Conservation (phyloP, 23 red algal genomes). For the Gracilaria gracilis region DNA sequence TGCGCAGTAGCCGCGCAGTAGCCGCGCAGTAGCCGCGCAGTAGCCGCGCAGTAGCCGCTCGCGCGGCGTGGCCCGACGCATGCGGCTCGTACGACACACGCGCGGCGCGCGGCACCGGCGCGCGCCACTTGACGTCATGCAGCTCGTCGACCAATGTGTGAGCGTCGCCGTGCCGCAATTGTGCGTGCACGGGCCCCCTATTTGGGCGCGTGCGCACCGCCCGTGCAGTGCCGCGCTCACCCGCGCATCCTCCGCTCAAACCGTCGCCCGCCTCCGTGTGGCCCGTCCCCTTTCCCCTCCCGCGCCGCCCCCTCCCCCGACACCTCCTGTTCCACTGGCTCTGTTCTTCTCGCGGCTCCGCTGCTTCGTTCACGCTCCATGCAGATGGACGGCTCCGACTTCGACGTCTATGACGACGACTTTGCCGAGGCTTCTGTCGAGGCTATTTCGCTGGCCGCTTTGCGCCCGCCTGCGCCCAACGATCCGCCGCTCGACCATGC, state of each 20-base stretch:
- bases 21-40: not conserved
- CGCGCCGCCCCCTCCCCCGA: not conserved
- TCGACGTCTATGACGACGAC: constrained; percentile 67
- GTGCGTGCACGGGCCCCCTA: not conserved
- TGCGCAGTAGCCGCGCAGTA: not conserved
- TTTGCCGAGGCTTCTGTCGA: constrained; percentile 74
- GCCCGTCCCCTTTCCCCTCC: not conserved
- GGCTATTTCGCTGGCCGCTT: constrained; percentile 55
- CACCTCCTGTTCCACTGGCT: not conserved
- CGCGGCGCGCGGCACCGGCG: not conserved
- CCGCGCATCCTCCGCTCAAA: not conserved
- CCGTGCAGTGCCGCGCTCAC: not conserved
- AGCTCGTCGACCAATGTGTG: too few species aligned
- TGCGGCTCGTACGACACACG: not conserved
- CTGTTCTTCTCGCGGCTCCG: too few species aligned
- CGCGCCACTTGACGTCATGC: constrained; percentile 11
- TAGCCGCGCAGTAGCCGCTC: not conserved
- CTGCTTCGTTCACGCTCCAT: not conserved
- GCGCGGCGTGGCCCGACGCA: not conserved
- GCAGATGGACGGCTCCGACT: constrained; percentile 5
- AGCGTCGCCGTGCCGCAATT: not conserved
- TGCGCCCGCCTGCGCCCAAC: constrained; percentile 14
- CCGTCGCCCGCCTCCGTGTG: not conserved
- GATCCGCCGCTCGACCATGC: constrained; percentile 5
- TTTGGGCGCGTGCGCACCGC: constrained; percentile 13